These are phyloP conservation scores for Drechmeria coniospora DNA, from an alignment of 2,329 filamentous ascomycete genomes.

Conservation along the genomic window DNA sequence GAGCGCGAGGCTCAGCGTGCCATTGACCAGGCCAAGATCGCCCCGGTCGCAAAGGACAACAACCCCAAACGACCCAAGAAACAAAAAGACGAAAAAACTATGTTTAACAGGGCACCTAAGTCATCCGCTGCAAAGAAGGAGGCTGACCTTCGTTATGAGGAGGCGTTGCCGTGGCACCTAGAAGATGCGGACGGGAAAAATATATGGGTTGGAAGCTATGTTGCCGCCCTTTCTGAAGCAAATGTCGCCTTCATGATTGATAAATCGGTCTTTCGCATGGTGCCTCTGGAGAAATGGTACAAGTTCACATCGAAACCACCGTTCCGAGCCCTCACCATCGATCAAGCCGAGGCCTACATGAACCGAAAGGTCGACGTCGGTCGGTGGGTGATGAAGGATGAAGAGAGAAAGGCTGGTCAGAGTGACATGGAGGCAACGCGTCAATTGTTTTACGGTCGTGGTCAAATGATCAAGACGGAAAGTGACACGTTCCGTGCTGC, in stretches of 20 bases:
- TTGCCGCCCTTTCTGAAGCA: slow-evolving; percentile 73
- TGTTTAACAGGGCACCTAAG: slow-evolving; percentile 68
- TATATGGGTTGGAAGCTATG: slow-evolving; percentile 83
- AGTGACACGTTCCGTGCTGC: slow-evolving; percentile 46
- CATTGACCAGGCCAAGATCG: slow-evolving; percentile 81
- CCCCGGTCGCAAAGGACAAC: slow-evolving; percentile 54
- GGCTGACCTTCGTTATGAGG: slow-evolving; percentile 68
- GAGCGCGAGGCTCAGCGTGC: slow-evolving; percentile 78
- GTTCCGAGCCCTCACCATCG: slow-evolving; percentile 63
- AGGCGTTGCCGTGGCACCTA: slow-evolving; percentile 89
- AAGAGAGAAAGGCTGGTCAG: slow-evolving; percentile 39
- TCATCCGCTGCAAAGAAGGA: slow-evolving; percentile 68
- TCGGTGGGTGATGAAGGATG: slow-evolving; percentile 63
- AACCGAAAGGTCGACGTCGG: slow-evolving; percentile 60
- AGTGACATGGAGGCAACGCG: slow-evolving; percentile 47
- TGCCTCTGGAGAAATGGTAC: slow-evolving; percentile 94
- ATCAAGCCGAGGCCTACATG: slow-evolving; percentile 76
- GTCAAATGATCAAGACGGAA: slow-evolving; percentile 51
- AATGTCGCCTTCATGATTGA: slow-evolving; percentile 67
- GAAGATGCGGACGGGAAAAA: slow-evolving; percentile 95
- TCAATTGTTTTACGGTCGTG: slow-evolving; percentile 32
- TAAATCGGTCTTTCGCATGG: slow-evolving; percentile 59
- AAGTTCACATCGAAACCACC: slow-evolving; percentile 67
- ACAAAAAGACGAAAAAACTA: slow-evolving; percentile 71
- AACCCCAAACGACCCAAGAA: slow-evolving; percentile 38